Conservation (phyloP, 257 asterid species). For the Ehretia macrophylla region DNA sequence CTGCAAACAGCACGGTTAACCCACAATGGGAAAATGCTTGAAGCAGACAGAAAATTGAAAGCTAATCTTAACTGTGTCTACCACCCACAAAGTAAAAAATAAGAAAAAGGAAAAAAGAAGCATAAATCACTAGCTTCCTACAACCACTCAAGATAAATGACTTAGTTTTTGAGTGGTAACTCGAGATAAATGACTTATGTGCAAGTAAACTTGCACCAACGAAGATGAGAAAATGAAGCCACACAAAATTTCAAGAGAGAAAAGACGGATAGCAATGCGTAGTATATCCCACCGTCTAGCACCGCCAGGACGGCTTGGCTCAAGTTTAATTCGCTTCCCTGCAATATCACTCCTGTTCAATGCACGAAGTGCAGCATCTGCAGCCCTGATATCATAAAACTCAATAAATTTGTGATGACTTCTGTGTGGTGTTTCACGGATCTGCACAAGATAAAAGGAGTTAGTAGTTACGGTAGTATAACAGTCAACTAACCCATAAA, state of each 20-base stretch:
- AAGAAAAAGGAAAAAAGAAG: not conserved
- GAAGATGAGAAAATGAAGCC: too few relatives aligned
- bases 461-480: not conserved
- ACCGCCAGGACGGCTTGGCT: slow-evolving; percentile 49
- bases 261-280: slow-evolving; percentile 19
- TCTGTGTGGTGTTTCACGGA: slow-evolving; percentile 48
- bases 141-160: not conserved
- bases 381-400: slow-evolving; percentile 79
- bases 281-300: slow-evolving; percentile 46
- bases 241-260: too few relatives aligned
- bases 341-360: slow-evolving; percentile 60
- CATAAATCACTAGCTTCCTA: too few relatives aligned
- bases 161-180: too few relatives aligned
- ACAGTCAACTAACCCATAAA: not conserved
- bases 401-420: slow-evolving; percentile 46
- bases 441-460: slow-evolving; percentile 36
- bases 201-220: not conserved
- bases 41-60: too few relatives aligned
- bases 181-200: not conserved
- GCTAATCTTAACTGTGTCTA: too few relatives aligned
- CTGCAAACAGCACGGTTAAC: slow-evolving; percentile 36
- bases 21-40: too few relatives aligned
- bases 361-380: slow-evolving; percentile 69
- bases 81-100: not conserved
- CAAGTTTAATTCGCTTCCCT: slow-evolving; percentile 66